A percentile compares a stretch with the other conserved stretches of the same genome.
Evolutionary conservation across 495 filamentous ascomycete species (phyloP).

Genomic region (Lepidopterella palustris): DNA sequence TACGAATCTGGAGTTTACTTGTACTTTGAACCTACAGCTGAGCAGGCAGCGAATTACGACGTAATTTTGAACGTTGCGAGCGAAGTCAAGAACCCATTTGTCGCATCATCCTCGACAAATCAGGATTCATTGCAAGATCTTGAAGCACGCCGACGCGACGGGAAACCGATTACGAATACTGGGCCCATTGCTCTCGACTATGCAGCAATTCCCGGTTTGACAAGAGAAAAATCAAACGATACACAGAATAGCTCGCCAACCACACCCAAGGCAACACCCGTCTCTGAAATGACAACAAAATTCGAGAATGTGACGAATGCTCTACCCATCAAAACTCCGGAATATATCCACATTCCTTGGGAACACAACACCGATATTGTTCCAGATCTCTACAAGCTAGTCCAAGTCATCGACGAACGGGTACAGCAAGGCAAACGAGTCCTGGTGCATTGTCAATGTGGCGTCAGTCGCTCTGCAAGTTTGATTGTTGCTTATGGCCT

Average conservation of each 20-base stretch:
- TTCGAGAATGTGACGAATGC: conserved; percentile 36
- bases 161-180: conserved; percentile 18
- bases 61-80: conserved; percentile 93
- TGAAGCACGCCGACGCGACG: conserved; percentile 32
- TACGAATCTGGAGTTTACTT: conserved; percentile 90
- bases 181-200: conserved; percentile 13
- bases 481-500: conserved; percentile 94
- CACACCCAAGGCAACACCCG: conserved; percentile 37
- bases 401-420: conserved; percentile 76
- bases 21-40: conserved; percentile 80
- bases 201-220: conserved; percentile 11
- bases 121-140: conserved; percentile 30
- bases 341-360: conserved; percentile 95
- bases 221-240: conserved; percentile 13
- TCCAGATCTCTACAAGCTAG: conserved; percentile 74
- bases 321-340: conserved; percentile 48
- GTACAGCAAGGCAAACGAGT: conserved; percentile 77
- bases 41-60: conserved; percentile 81
- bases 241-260: conserved; percentile 30
- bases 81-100: conserved; percentile 87
- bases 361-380: conserved; percentile 97
- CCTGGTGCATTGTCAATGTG: conserved; percentile 90
- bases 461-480: conserved; percentile 93
- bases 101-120: conserved; percentile 8
- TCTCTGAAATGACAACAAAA: conserved; percentile 10